Percentiles rank a stretch among this genome's conserved stretches.
Conservation (phyloP, 331 rosid species). For the Malus hybrid region DNA sequence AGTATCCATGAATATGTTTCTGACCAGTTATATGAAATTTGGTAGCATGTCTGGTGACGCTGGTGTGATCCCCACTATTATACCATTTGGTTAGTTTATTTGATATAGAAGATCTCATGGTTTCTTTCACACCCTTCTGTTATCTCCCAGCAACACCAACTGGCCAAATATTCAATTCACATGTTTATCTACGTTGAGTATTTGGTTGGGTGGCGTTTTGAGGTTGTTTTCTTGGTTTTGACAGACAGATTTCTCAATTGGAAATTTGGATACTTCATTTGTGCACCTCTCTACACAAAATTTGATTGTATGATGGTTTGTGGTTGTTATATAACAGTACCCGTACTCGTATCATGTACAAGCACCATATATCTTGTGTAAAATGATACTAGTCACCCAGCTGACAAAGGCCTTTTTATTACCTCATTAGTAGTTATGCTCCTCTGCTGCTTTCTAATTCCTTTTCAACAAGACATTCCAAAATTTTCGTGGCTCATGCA, state of each 20-base stretch:
- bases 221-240: neutral
- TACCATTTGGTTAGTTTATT: neutral
- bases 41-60: neutral
- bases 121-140: neutral
- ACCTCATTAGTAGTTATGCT: neutral
- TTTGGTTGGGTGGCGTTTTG: neutral
- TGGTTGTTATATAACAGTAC: neutral
- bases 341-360: neutral
- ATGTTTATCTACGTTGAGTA: neutral
- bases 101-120: neutral
- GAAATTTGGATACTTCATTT: neutral
- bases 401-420: neutral
- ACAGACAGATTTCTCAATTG: neutral
- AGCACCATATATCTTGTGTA: neutral
- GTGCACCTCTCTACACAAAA: neutral
- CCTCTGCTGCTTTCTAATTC: neutral
- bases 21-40: neutral
- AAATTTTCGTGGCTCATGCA: neutral
- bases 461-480: neutral
- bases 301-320: neutral
- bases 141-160: neutral
- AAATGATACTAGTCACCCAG: neutral
- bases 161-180: neutral
- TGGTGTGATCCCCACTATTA: neutral
- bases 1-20: conserved; percentile 24